phyloP scores from a whole-genome alignment of 2,329 filamentous ascomycete species.

The Monosporascus sp. region DNA sequence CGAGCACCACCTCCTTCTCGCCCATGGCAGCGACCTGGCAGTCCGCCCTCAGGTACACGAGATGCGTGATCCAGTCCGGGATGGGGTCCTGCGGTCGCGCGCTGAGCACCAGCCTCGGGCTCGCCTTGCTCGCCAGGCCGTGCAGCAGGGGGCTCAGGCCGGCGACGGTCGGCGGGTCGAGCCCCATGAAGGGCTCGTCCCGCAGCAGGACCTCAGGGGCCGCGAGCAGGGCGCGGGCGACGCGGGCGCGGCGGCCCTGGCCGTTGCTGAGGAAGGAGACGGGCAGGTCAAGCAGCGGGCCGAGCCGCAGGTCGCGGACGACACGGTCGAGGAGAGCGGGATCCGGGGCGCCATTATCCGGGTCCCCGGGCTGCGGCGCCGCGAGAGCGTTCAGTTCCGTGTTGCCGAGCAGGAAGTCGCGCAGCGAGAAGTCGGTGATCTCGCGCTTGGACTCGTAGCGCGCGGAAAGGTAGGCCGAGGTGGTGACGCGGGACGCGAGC shows the following conservation, averaged over 20 bases:
- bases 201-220: constrained; percentile 77
- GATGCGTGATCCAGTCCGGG: constrained; percentile 85
- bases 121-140: constrained; percentile 58
- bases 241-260: constrained; percentile 79
- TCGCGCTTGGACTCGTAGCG: constrained; percentile 86
- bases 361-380: constrained; percentile 36
- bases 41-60: constrained; percentile 66
- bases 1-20: constrained; percentile 56
- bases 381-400: constrained; percentile 74
- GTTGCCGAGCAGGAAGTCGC: constrained; percentile 75
- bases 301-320: constrained; percentile 63
- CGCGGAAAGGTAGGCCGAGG: constrained; percentile 80
- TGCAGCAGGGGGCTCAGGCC: constrained; percentile 67
- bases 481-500: constrained; percentile 47
- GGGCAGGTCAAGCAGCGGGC: constrained; percentile 68
- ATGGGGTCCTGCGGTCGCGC: constrained; percentile 80
- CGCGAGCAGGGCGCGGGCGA: constrained; percentile 77
- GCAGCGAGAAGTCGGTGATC: constrained; percentile 78
- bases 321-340: constrained; percentile 53
- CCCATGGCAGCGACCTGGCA: constrained; percentile 64
- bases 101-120: constrained; percentile 70
- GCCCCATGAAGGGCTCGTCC: constrained; percentile 94
- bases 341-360: constrained; percentile 46
- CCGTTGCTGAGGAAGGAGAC: constrained; percentile 91
- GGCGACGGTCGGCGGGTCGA: constrained; percentile 77